Base-by-base conservation (phyloP, 306 rosid species). In the Corylus americana region DNA sequence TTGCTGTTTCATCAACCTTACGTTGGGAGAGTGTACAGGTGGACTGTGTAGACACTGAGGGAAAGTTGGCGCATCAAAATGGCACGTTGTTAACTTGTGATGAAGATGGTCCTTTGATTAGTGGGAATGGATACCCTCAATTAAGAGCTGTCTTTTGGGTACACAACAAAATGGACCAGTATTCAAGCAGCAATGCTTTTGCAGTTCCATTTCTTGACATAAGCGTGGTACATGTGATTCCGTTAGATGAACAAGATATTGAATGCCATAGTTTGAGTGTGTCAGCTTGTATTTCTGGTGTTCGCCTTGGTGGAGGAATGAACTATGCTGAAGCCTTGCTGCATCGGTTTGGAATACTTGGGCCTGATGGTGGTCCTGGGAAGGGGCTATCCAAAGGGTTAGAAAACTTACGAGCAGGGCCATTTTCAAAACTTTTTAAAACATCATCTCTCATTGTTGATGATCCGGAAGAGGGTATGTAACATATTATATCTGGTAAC, bases 221-320 rank as follows among this genome's bases (percentile, higher is more conserved):
- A 61, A 91, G 83, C 45, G 86, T 83, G 63, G 93, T 79, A 61
- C 89, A 92, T 70, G 91, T 94, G 74, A 92, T 94, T 83, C 95
- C 97, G 49, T 82, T 94, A 71, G 57, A 80, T 69, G 97, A 91
- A 76, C 89, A 67, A 71, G 97, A 94, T 82, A 70, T 59, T 71
- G 98, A 90, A 82, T 91, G 95, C 78, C 92, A 91, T 83, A 85
- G 89, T 87, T 81, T 94, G 81, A 94, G 86, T 82, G 94, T 90
- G 80, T 91, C 90, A 53, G 97, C 97, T 67, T 92, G 91, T 83
- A 81, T 94, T 68, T 90, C 97, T 63, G 97, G 98, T 12, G 89
- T 94, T 71, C 97, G 97, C 71, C 88, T 92, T 76, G 93, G 97
- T 78, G 98, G 97, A 71, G 98, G 98, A 86, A 94, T 94, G 97